Base-by-base conservation (phyloP, 495 filamentous ascomycete species). In the Elaphomyces granulatus region DNA sequence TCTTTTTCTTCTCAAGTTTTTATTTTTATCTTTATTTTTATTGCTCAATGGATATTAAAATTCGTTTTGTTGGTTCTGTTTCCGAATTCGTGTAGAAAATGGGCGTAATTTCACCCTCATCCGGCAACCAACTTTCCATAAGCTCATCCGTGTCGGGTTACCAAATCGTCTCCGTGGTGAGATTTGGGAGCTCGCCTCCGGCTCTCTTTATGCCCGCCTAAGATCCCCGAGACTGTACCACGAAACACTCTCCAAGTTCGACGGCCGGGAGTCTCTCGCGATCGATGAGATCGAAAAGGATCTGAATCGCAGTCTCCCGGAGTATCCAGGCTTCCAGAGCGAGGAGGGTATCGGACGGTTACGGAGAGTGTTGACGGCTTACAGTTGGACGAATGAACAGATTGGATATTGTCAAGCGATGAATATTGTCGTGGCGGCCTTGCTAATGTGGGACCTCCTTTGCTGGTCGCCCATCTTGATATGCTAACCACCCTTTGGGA, bases 261-360 rank as follows among this genome's bases (percentile, higher is more conserved):
- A 75, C 3, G 90, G 90, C 8, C 70, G 75, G 46, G 80, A 86
- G 42, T 95, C 88, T 2, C 67, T 95, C 41, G 90, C 90, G 2
- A 95, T 96, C 43, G 90, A 98, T 51, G 90, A 98, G 62, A 98
- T 98, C 43, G 90, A 98, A 51, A 98, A 98, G 52, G 90, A 98
- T 50, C 62, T 98, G 34, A 98, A 98, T 55, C 74, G 90, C 44
- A 94, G 86, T 65, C 63, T 98, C 41, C 90, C 90, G 0, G 90
- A 98, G 56, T 98, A 98, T 54, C 82, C 90, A 8, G 90, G 90
- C 2, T 98, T 94, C 51, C 90, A 98, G 59, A 92, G 81, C 50
- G 85, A 94, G 49, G 87, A 94, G 50, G 90, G 90, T 7, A 98
- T 98, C 48, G 85, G 78, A 15, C 76, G 90, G 9, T 67, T 98